These are phyloP conservation scores for Botrytis fabae DNA, from an alignment of 2,329 filamentous ascomycete genomes.

Conservation along the genomic window DNA sequence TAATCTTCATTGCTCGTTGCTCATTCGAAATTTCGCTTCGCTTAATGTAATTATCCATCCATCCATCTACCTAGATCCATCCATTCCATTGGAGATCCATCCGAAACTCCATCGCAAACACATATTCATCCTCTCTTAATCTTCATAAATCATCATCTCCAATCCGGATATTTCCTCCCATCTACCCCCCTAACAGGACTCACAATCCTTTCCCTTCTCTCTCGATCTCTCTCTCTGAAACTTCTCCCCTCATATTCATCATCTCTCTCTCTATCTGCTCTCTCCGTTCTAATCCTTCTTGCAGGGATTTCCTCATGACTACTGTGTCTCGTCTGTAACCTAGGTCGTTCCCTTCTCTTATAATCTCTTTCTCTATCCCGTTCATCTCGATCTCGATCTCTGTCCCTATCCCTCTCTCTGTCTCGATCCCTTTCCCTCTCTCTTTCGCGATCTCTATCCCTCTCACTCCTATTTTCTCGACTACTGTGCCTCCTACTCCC, in stretches of 20 bases:
- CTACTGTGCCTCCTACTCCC: conserved; percentile 27
- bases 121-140: neutral
- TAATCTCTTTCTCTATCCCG: conserved; percentile 24
- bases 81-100: neutral
- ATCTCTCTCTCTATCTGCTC: conserved; percentile 27
- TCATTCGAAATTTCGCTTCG: neutral
- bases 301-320: conserved; percentile 21
- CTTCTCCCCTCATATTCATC: conserved; percentile 23
- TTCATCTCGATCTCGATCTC: conserved; percentile 21
- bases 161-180: conserved; percentile 37
- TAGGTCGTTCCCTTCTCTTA: conserved; percentile 13
- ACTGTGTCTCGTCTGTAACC: conserved; percentile 15
- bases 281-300: conserved; percentile 23
- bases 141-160: neutral
- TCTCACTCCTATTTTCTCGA: conserved; percentile 26
- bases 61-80: neutral
- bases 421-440: conserved; percentile 5
- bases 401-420: conserved; percentile 24
- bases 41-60: neutral
- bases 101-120: neutral
- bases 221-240: conserved; percentile 29
- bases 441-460: conserved; percentile 19
- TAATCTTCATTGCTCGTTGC: too few species aligned
- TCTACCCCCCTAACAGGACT: conserved; percentile 38
- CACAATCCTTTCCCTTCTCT: conserved; percentile 29